phyloP scores from a whole-genome alignment of 2,329 filamentous ascomycete genomes.

The Westerdykella ornata region DNA sequence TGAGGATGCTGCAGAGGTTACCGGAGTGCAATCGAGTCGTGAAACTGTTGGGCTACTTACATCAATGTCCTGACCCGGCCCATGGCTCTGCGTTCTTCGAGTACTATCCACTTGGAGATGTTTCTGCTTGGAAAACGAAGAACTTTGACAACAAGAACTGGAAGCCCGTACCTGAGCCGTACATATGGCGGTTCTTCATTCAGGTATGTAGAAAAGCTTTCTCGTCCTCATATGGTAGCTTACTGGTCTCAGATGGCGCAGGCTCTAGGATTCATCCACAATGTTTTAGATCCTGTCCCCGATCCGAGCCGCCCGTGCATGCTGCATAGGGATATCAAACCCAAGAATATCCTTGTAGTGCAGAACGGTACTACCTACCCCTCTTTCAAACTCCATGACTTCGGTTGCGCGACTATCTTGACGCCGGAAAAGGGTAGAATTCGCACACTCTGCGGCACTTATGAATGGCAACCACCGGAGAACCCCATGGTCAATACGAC shows the following conservation, averaged over 20 bases:
- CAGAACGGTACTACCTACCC: constrained; percentile 20
- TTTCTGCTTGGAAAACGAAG: constrained; percentile 13
- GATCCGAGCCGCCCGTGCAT: constrained; percentile 7
- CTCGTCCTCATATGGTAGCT: constrained; percentile 20
- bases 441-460: constrained; percentile 13
- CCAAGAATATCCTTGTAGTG: constrained; percentile 22
- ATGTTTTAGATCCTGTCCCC: constrained; percentile 6
- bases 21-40: constrained; percentile 17
- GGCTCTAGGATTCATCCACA: constrained; percentile 24
- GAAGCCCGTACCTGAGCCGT: constrained; percentile 20
- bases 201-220: constrained; percentile 15
- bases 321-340: constrained; percentile 24
- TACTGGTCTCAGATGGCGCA: constrained; percentile 25
- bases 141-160: constrained; percentile 10
- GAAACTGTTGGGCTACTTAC: constrained; percentile 8
- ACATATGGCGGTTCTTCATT: constrained; percentile 25
- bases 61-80: constrained; percentile 3
- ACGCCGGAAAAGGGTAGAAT: background rate
- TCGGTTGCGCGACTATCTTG: constrained; percentile 12
- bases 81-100: constrained; percentile 16
- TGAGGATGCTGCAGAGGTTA: constrained; percentile 8
- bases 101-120: constrained; percentile 18
- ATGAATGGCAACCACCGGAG: constrained; percentile 28
- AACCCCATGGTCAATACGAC: constrained; percentile 20
- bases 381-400: constrained; percentile 24